These are phyloP conservation scores for Bipolaris zeicola DNA, from an alignment of 2,329 filamentous ascomycete species.

Conservation along the genomic window DNA sequence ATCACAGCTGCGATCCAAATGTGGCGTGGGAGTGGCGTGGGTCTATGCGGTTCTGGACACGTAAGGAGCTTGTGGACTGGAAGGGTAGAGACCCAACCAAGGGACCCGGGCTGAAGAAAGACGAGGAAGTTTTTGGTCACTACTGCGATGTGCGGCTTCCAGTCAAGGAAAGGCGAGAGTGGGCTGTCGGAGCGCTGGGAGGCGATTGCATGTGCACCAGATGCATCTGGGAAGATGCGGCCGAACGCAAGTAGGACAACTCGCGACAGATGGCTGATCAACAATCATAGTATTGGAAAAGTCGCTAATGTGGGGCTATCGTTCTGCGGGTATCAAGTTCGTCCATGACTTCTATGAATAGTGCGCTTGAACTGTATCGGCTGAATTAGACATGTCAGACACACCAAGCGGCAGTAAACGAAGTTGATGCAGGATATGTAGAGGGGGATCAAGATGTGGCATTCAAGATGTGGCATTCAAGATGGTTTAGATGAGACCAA, in stretches of 20 bases:
- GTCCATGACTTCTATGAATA: neutral
- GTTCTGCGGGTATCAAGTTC: neutral
- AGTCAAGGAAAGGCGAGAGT: conserved; percentile 82
- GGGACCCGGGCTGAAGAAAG: conserved; percentile 69
- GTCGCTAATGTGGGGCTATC: neutral
- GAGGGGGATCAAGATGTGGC: neutral
- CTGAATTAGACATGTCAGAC: neutral
- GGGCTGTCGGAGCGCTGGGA: conserved; percentile 85
- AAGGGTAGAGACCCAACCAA: conserved; percentile 38
- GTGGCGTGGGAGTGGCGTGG: conserved; percentile 93
- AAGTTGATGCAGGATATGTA: neutral
- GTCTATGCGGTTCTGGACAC: conserved; percentile 71
- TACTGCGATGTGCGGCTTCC: conserved; percentile 86
- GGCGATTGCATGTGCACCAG: conserved; percentile 86
- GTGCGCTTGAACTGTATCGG: neutral
- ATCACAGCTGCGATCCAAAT: conserved; percentile 95
- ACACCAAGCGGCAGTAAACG: neutral
- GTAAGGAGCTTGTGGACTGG: conserved; percentile 63
- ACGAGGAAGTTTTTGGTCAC: conserved; percentile 88
- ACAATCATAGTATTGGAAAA: neutral
- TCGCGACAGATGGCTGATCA: neutral
- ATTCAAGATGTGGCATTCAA: conserved; percentile 2
- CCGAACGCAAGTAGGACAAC: conserved; percentile 4
- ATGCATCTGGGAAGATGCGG: conserved; percentile 70
- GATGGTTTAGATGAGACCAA: neutral